Percentiles rank a stretch among this genome's conserved stretches.
These are phyloP conservation scores for Somion occarium DNA, from an alignment of 1,284 basidiomycete genomes.

Conservation along the genomic window DNA sequence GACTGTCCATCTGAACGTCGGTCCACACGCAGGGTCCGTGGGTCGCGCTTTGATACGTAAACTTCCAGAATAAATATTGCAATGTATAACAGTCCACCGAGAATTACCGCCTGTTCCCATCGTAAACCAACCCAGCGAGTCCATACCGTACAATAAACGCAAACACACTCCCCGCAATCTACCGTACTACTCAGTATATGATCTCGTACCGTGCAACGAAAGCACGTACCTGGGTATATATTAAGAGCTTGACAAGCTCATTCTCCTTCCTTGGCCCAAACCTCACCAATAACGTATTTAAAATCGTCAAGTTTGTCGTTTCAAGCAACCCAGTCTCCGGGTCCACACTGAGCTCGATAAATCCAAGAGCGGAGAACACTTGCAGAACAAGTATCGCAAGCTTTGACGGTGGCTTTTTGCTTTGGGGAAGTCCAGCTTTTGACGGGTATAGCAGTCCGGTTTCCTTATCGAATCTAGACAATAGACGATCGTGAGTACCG, in stretches of 20 bases:
- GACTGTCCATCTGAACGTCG: no score
- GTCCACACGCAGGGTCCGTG: no score
- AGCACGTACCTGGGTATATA: conserved; percentile 57
- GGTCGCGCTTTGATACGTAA: no score
- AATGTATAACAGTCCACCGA: no score
- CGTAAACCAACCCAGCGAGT: conserved; percentile 81
- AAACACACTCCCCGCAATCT: conserved; percentile 68
- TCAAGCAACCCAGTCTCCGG: conserved; percentile 51
- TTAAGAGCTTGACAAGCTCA: conserved; percentile 66
- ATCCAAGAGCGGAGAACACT: conserved; percentile 52
- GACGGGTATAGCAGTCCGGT: conserved; percentile 77
- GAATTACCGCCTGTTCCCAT: conserved; percentile 73
- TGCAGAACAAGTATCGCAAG: conserved; percentile 52
- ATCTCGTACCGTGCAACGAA: neutral
- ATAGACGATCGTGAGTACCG: neutral
- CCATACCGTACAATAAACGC: conserved; percentile 88
- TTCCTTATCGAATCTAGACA: conserved; percentile 62
- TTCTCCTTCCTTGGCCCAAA: conserved; percentile 83
- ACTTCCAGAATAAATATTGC: no score
- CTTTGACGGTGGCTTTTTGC: conserved; percentile 36
- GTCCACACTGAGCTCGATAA: conserved; percentile 64
- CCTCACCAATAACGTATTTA: conserved; percentile 77
- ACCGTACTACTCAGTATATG: neutral
- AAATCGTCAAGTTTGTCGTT: conserved; percentile 82
- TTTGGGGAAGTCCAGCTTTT: conserved; percentile 53